Percentiles rank a stretch among this genome's conserved stretches.
These are phyloP conservation scores for Ustilago lituana DNA, from an alignment of 1,284 basidiomycete genomes.

Conservation along the genomic window DNA sequence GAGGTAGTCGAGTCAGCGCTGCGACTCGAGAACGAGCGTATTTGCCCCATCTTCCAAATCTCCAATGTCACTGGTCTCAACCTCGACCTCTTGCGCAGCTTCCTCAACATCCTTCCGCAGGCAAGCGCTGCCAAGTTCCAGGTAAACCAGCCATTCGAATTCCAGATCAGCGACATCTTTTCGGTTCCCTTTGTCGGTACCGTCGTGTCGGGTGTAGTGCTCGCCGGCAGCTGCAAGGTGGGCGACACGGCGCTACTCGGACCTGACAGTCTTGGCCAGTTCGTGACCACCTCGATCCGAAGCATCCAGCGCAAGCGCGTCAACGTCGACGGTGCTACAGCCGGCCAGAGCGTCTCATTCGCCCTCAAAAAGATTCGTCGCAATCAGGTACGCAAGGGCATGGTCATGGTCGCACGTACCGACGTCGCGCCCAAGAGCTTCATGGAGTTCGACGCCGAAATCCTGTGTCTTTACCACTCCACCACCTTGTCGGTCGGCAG, in stretches of 20 bases:
- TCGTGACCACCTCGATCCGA: slow-evolving; percentile 81
- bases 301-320: slow-evolving; percentile 94
- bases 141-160: slow-evolving; percentile 81
- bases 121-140: slow-evolving; percentile 62
- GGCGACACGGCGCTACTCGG: slow-evolving; percentile 83
- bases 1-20: slow-evolving; percentile 59
- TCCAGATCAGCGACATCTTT: slow-evolving; percentile 70
- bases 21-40: slow-evolving; percentile 68
- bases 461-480: slow-evolving; percentile 65
- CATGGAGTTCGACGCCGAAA: slow-evolving; percentile 64
- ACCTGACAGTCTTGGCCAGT: slow-evolving; percentile 92
- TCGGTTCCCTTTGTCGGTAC: slow-evolving; percentile 92
- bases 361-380: slow-evolving; percentile 89
- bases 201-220: slow-evolving; percentile 90
- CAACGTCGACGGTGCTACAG: slow-evolving; percentile 81
- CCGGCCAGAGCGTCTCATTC: slow-evolving; percentile 92
- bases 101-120: slow-evolving; percentile 67
- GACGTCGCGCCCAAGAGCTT: slow-evolving; percentile 50
- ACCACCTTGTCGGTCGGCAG: slow-evolving; percentile 63
- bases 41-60: slow-evolving; percentile 91
- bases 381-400: slow-evolving; percentile 84
- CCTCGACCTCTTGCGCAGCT: slow-evolving; percentile 73
- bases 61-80: slow-evolving; percentile 95
- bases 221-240: slow-evolving; percentile 56
- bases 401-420: slow-evolving; percentile 71